Evolutionary conservation across 176 grass and related monocot species (phyloP).

Genomic region (Ananas comosus): DNA sequence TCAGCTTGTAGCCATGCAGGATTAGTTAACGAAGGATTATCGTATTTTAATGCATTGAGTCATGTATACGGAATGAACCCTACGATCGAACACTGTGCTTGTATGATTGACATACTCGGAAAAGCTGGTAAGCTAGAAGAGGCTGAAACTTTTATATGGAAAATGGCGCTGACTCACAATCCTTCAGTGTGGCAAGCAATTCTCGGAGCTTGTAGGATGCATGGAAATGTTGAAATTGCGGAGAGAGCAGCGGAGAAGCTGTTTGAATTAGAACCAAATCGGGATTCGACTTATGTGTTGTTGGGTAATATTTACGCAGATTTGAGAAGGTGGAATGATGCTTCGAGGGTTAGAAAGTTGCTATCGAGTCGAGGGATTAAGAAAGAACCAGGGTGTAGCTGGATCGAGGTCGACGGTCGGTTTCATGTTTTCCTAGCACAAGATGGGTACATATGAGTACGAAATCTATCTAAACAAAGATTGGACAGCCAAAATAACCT

Average conservation of each 20-base stretch:
- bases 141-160: constrained; percentile 26
- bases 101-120: constrained; percentile 37
- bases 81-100: constrained; percentile 27
- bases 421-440: constrained; percentile 32
- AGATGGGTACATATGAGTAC: constrained; percentile 11
- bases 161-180: constrained; percentile 24
- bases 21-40: constrained; percentile 30
- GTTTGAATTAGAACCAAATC: constrained; percentile 26
- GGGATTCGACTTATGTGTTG: constrained; percentile 31
- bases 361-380: constrained; percentile 26
- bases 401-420: constrained; percentile 31
- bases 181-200: constrained; percentile 25
- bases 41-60: constrained; percentile 23
- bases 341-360: constrained; percentile 23
- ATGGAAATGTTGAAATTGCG: constrained; percentile 33
- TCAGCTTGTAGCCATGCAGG: constrained; percentile 39
- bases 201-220: constrained; percentile 28
- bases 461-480: not conserved
- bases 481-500: not conserved
- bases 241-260: constrained; percentile 27
- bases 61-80: constrained; percentile 24
- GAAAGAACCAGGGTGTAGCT: constrained; percentile 36
- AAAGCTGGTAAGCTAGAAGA: constrained; percentile 37
- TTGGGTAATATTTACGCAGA: constrained; percentile 32
- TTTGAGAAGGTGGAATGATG: constrained; percentile 36